These are phyloP conservation scores for Camelina hispida DNA, from an alignment of 345 rosid species.

Conservation along the genomic window DNA sequence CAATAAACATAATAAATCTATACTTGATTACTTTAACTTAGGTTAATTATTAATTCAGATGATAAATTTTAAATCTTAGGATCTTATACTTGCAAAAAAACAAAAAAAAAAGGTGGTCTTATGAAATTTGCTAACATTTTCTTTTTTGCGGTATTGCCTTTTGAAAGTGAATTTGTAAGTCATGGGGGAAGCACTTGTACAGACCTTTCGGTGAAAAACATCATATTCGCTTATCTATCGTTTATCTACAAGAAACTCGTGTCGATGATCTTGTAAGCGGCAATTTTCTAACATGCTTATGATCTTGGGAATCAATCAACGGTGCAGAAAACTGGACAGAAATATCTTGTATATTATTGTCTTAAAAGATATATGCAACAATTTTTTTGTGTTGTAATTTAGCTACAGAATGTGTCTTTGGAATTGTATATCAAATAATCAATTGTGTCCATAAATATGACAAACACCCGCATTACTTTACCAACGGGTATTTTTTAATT, in stretches of 20 bases:
- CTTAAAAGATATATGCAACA: not conserved
- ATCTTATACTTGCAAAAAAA: not conserved
- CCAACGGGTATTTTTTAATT: too few species aligned
- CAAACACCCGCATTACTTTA: too few species aligned
- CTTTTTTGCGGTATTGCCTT: not conserved
- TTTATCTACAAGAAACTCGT: not conserved
- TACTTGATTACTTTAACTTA: not conserved
- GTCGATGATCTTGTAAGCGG: not conserved
- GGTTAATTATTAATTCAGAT: not conserved
- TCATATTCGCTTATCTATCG: not conserved
- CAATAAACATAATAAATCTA: not conserved
- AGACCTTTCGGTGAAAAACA: not conserved
- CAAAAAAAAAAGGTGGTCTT: not conserved
- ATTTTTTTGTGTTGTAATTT: not conserved
- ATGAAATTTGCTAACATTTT: not conserved
- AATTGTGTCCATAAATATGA: not conserved
- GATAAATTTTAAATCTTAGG: not conserved
- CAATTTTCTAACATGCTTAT: not conserved
- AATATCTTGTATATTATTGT: not conserved
- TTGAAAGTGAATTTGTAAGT: not conserved
- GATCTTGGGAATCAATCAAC: not conserved
- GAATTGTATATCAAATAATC: not conserved
- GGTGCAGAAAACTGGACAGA: not conserved
- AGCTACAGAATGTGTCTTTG: not conserved
- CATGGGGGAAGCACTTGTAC: not conserved